A percentile compares a stretch with the other conserved stretches of the same genome.
Evolutionary conservation across 495 filamentous ascomycete species (phyloP).

Genomic region (Coniosporium apollinis): DNA sequence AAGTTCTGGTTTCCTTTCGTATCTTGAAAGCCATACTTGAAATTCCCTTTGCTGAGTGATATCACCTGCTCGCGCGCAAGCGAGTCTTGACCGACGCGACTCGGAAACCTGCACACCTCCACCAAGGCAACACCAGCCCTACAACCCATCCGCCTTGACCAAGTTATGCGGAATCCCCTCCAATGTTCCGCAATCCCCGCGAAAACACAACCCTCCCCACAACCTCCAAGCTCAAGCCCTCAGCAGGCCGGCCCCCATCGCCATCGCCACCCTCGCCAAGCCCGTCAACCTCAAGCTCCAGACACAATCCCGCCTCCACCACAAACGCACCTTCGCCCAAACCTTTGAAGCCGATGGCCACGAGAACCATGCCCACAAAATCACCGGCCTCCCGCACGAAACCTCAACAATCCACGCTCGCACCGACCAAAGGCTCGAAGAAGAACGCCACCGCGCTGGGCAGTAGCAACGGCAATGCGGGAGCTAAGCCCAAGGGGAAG

Average conservation of each 20-base stretch:
- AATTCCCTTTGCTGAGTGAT: too few species aligned
- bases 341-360: background rate
- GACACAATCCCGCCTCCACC: background rate
- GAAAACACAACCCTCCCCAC: slow-evolving; percentile 14
- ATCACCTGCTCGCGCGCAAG: too few species aligned
- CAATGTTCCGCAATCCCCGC: slow-evolving; percentile 32
- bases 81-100: too few species aligned
- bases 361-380: too few species aligned
- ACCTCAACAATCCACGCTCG: too few species aligned
- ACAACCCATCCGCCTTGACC: too few species aligned
- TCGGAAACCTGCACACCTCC: too few species aligned
- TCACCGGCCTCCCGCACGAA: too few species aligned
- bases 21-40: too few species aligned
- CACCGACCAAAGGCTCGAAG: slow-evolving; percentile 11
- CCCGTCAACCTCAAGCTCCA: background rate
- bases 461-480: too few species aligned
- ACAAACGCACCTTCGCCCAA: background rate
- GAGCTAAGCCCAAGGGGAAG: slow-evolving; percentile 24
- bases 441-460: slow-evolving; percentile 7
- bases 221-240: slow-evolving; percentile 15
- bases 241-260: slow-evolving; percentile 27
- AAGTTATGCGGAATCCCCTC: too few species aligned
- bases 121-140: too few species aligned
- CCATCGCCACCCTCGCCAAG: slow-evolving; percentile 26
- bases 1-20: slow-evolving; percentile 7